Evolutionary conservation across 2,329 filamentous ascomycete genomes (phyloP).

Genomic region (Byssothecium circinans): DNA sequence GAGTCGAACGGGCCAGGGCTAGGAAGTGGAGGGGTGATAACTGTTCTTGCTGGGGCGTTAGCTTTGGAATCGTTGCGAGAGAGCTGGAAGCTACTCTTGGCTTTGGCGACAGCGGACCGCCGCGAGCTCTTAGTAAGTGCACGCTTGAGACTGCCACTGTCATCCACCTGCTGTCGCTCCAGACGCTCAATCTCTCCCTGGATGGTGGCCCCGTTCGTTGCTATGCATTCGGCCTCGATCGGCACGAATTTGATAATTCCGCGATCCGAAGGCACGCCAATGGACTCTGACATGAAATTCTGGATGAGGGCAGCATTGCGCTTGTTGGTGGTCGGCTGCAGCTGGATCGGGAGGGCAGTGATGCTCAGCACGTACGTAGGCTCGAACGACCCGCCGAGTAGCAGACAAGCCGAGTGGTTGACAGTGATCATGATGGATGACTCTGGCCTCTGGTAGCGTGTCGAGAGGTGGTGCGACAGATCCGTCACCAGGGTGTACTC

Average conservation of each 20-base stretch:
- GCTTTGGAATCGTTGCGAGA: slow-evolving; percentile 36
- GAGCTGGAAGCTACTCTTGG: slow-evolving; percentile 43
- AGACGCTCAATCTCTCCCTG: slow-evolving; percentile 67
- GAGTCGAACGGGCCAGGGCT: slow-evolving; percentile 41
- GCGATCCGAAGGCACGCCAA: slow-evolving; percentile 66
- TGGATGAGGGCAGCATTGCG: slow-evolving; percentile 79
- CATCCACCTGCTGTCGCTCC: slow-evolving; percentile 49
- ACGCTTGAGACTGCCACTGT: slow-evolving; percentile 47
- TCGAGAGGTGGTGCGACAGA: slow-evolving; percentile 71
- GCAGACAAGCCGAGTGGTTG: slow-evolving; percentile 73
- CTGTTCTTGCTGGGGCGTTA: slow-evolving; percentile 28
- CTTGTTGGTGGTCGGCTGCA: slow-evolving; percentile 76
- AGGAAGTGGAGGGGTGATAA: slow-evolving; percentile 34
- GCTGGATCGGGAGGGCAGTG: slow-evolving; percentile 66
- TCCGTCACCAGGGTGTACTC: slow-evolving; percentile 74
- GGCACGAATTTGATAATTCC: slow-evolving; percentile 74
- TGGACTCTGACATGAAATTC: slow-evolving; percentile 69
- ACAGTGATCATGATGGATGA: slow-evolving; percentile 74
- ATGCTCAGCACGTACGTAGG: slow-evolving; percentile 79
- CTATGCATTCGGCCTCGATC: slow-evolving; percentile 71
- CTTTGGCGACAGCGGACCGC: slow-evolving; percentile 35
- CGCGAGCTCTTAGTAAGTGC: slow-evolving; percentile 43
- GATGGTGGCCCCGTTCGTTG: slow-evolving; percentile 70
- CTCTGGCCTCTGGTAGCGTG: slow-evolving; percentile 73
- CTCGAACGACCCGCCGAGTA: slow-evolving; percentile 74